phyloP scores from a whole-genome alignment of 495 filamentous ascomycete species.

The Letharia columbiana region DNA sequence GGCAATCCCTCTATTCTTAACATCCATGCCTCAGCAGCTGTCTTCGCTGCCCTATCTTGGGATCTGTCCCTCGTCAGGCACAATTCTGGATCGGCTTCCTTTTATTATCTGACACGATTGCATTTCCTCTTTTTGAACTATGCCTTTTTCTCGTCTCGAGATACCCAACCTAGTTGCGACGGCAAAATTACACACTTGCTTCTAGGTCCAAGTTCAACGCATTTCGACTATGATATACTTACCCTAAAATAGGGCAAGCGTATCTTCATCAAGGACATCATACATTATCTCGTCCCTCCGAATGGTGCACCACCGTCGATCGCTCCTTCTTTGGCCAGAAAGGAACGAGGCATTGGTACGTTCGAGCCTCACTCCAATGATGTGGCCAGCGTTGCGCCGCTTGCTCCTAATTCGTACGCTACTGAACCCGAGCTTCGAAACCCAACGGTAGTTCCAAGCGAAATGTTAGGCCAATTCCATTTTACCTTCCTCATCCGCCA shows the following conservation, averaged over 20 bases:
- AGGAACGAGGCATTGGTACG: conserved; percentile 56
- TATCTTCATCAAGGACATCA: conserved; percentile 96
- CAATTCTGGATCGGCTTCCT: background rate
- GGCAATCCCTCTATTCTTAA: background rate
- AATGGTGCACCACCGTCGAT: conserved; percentile 54
- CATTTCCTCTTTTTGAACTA: background rate
- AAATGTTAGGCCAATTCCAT: conserved; percentile 65
- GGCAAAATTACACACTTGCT: background rate
- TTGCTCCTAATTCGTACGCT: conserved; percentile 47
- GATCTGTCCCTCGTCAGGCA: background rate
- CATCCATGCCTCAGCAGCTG: background rate
- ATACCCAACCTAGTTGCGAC: background rate
- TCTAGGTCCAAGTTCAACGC: background rate
- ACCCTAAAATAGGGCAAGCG: conserved; percentile 55
- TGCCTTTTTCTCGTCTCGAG: background rate
- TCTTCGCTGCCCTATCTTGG: conserved; percentile 1
- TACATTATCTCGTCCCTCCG: conserved; percentile 79
- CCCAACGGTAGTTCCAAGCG: conserved; percentile 72
- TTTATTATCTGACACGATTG: background rate
- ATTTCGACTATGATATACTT: conserved; percentile 27
- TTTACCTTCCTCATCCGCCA: conserved; percentile 98
- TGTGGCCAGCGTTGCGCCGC: conserved; percentile 26
- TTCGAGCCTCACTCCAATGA: conserved; percentile 27
- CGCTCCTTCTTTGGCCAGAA: conserved; percentile 61
- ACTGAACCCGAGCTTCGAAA: conserved; percentile 55